Evolutionary conservation across 306 rosid genomes (phyloP).

Genomic region (Gillenia trifoliata): DNA sequence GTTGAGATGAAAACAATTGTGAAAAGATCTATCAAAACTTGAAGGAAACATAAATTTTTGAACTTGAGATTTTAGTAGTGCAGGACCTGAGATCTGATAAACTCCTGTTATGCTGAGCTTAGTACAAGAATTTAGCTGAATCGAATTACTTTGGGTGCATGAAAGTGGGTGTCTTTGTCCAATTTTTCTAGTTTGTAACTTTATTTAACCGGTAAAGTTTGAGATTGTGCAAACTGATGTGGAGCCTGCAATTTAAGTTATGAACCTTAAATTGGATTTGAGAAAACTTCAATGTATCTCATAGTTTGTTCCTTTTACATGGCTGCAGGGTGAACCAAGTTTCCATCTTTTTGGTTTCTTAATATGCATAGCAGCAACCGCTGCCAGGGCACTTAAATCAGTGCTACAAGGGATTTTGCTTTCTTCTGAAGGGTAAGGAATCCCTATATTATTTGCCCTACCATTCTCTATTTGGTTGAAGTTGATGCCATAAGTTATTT

Average conservation of each 20-base stretch:
- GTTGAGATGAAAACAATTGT: background rate
- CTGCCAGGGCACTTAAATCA: slow-evolving; percentile 93
- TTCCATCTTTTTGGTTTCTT: slow-evolving; percentile 97
- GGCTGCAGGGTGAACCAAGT: slow-evolving; percentile 90
- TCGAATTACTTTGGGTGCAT: background rate
- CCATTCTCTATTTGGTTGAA: background rate
- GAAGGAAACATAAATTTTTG: background rate
- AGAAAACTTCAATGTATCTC: background rate
- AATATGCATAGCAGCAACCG: slow-evolving; percentile 89
- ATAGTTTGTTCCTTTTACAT: slow-evolving; percentile 17
- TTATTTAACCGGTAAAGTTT: background rate
- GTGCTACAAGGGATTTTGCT: slow-evolving; percentile 96
- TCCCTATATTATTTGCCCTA: background rate
- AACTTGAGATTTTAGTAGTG: background rate
- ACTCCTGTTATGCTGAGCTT: background rate
- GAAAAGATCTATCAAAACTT: slow-evolving; percentile 2
- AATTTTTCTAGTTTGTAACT: slow-evolving; percentile 21
- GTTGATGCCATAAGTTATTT: background rate
- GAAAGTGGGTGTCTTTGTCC: slow-evolving; percentile 2
- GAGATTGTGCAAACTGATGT: background rate
- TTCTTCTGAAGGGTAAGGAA: slow-evolving; percentile 91
- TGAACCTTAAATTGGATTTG: background rate
- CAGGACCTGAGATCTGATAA: slow-evolving; percentile 2
- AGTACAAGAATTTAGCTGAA: background rate
- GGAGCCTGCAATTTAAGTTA: background rate